phyloP scores from a whole-genome alignment of 495 filamentous ascomycete genomes.

The Staphylotrichum longicolle region DNA sequence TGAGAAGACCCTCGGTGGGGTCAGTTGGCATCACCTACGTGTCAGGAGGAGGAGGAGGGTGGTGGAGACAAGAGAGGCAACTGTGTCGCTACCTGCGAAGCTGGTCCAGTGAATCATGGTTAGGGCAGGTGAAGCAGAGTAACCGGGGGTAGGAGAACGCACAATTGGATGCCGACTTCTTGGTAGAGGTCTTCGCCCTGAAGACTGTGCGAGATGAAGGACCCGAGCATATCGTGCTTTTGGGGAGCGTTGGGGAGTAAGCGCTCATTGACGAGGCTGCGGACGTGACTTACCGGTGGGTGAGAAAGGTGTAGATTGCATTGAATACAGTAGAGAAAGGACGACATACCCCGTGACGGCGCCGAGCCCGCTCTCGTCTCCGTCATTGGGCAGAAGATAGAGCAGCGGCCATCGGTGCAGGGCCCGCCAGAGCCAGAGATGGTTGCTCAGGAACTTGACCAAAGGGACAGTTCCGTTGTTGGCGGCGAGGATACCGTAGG shows the following conservation, averaged over 20 bases:
- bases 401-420: constrained; percentile 38
- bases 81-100: constrained; percentile 65
- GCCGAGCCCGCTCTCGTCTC: constrained; percentile 24
- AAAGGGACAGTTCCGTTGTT: constrained; percentile 51
- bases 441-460: constrained; percentile 49
- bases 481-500: constrained; percentile 52
- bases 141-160: constrained; percentile 19
- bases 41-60: constrained; percentile 54
- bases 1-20: too few relatives aligned
- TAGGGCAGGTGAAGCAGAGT: constrained; percentile 39
- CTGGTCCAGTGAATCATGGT: constrained; percentile 26
- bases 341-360: constrained; percentile 23
- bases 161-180: constrained; percentile 46
- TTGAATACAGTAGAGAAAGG: not conserved
- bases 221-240: constrained; percentile 40
- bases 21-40: not conserved
- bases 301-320: not conserved
- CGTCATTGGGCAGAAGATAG: constrained; percentile 21
- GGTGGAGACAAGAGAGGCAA: constrained; percentile 54
- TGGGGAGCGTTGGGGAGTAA: constrained; percentile 21
- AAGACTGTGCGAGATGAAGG: constrained; percentile 46
- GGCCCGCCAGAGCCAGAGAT: constrained; percentile 54
- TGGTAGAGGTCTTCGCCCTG: constrained; percentile 38
- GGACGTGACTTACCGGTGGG: constrained; percentile 6
- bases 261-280: constrained; percentile 24